These are phyloP conservation scores for Penicillium canariense DNA, from an alignment of 495 filamentous ascomycete species.

Conservation along the genomic window DNA sequence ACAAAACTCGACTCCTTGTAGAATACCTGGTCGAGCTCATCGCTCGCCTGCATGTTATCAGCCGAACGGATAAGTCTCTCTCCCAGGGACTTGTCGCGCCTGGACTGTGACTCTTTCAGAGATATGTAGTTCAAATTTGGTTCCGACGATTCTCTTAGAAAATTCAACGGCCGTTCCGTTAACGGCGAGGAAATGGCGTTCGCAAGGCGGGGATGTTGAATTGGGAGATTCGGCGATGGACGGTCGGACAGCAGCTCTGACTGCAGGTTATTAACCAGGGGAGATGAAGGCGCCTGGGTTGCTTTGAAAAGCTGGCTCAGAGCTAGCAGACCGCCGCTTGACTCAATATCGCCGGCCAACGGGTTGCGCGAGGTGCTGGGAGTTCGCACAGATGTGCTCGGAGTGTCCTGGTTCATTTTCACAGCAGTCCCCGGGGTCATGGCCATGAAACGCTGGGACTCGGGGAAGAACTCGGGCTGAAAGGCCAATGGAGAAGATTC, in stretches of 20 bases:
- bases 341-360: slow-evolving; percentile 39
- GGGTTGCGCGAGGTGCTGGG: slow-evolving; percentile 48
- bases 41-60: slow-evolving; percentile 37
- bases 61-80: slow-evolving; percentile 43
- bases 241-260: slow-evolving; percentile 47
- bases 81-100: slow-evolving; percentile 31
- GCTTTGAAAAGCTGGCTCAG: slow-evolving; percentile 52
- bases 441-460: slow-evolving; percentile 48
- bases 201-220: slow-evolving; percentile 39
- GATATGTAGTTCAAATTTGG: slow-evolving; percentile 49
- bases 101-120: slow-evolving; percentile 51
- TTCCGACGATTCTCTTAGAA: slow-evolving; percentile 43
- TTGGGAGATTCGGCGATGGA: slow-evolving; percentile 51
- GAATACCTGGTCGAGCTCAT: slow-evolving; percentile 47
- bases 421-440: slow-evolving; percentile 44
- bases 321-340: slow-evolving; percentile 44
- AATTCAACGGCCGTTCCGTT: slow-evolving; percentile 28
- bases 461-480: slow-evolving; percentile 45
- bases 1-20: slow-evolving; percentile 45
- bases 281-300: slow-evolving; percentile 54
- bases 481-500: slow-evolving; percentile 40
- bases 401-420: slow-evolving; percentile 32
- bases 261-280: slow-evolving; percentile 38
- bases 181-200: slow-evolving; percentile 44
- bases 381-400: slow-evolving; percentile 30